Evolutionary conservation across 1,284 basidiomycete species (phyloP).

Genomic region (Pholiota adiposa): DNA sequence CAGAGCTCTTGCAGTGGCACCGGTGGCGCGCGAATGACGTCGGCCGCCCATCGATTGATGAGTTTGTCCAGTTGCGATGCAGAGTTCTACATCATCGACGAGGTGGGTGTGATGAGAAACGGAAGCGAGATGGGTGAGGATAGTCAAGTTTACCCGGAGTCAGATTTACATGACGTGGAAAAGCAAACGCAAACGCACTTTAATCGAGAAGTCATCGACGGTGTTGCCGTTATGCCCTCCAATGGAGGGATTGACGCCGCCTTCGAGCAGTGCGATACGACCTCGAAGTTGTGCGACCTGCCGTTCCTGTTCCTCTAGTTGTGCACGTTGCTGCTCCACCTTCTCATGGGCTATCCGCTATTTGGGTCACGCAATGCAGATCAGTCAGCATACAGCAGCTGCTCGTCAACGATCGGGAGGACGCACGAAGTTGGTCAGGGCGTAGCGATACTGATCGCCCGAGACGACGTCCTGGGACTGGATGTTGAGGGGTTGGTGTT

Average conservation of each 20-base stretch:
- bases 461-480: constrained; percentile 55
- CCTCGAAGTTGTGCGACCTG: constrained; percentile 73
- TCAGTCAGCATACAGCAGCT: constrained; percentile 9
- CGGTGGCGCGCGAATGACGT: constrained; percentile 64
- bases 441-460: constrained; percentile 78
- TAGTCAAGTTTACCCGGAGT: constrained; percentile 11
- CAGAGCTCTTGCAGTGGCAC: constrained; percentile 56
- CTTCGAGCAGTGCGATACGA: constrained; percentile 75
- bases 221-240: constrained; percentile 58
- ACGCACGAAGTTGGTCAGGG: constrained; percentile 78
- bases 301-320: constrained; percentile 81
- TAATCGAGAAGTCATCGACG: constrained; percentile 84
- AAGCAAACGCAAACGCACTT: constrained; percentile 44
- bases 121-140: constrained; percentile 5
- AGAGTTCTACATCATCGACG: constrained; percentile 52
- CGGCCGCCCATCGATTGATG: constrained; percentile 84
- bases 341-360: constrained; percentile 85
- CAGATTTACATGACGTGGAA: not conserved
- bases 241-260: constrained; percentile 46
- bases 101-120: not conserved
- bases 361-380: not conserved
- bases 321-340: constrained; percentile 77
- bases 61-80: constrained; percentile 78
- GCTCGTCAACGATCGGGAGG: not conserved
- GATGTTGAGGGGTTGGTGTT: constrained; percentile 26